Evolutionary conservation across 441 rosid genomes (phyloP).

Genomic region (Erysimum cheiri): DNA sequence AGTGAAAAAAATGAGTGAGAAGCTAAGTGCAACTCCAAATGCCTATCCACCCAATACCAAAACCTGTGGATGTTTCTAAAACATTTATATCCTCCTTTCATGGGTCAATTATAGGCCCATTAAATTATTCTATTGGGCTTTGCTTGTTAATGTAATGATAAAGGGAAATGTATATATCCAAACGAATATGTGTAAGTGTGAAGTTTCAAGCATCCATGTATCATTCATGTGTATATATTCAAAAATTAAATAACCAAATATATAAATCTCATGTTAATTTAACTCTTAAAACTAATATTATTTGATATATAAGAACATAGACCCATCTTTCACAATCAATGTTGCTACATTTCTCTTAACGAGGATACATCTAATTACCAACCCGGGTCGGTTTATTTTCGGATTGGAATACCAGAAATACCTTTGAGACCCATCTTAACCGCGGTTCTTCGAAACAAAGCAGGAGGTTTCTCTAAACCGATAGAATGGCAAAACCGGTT

Average conservation of each 20-base stretch:
- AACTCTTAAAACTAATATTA: background rate
- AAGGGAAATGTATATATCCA: background rate
- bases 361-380: conserved; percentile 6
- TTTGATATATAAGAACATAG: background rate
- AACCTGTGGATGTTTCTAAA: conserved; percentile 34
- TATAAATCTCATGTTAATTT: too few relatives aligned
- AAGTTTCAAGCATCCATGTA: conserved; percentile 10
- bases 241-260: too few relatives aligned
- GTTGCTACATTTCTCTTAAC: conserved; percentile 10
- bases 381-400: conserved; percentile 47
- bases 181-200: background rate
- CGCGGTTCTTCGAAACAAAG: conserved; percentile 76
- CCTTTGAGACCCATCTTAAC: conserved; percentile 93
- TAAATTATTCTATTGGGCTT: background rate
- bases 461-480: conserved; percentile 78
- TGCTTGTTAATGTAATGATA: background rate
- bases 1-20: conserved; percentile 29
- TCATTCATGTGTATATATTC: background rate
- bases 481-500: conserved; percentile 72
- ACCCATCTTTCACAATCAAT: background rate
- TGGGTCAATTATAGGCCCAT: background rate
- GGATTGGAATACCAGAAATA: conserved; percentile 78
- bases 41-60: conserved; percentile 41
- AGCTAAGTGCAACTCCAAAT: conserved; percentile 37
- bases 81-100: background rate